Base-by-base conservation (phyloP, 148 eudicot species). In the Cornus controversa region DNA sequence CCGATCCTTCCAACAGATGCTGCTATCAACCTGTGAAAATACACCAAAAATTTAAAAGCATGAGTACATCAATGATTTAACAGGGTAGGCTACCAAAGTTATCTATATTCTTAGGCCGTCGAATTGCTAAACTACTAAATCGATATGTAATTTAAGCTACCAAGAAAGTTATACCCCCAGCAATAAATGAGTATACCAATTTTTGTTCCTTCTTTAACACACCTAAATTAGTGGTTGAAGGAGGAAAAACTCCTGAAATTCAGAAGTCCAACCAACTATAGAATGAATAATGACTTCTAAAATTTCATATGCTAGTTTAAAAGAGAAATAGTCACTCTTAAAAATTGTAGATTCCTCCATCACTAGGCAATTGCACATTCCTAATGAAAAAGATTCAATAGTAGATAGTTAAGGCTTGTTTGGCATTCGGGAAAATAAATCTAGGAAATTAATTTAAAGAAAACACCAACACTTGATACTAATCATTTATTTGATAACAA, bases 1-100 rank as follows among this genome's bases (percentile, higher is more conserved):
- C 42, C 99, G 98, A 83, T 93, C 97, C 90, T 91, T 96, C 89
- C 86, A 93, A 66, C 84, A 71, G 76, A 79, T 74, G 80, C 85
- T 89, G 62, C 85, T 80, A 86, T 93, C 99, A 40, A 88, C 97
- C 99, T 96, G 90, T 54, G 86, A 81, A 73, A 69, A 53, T 50
- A 66, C 34, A 25, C 24, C 79, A 70, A 70, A 27, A 25, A 15
- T 13, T 36, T 16, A 4, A 62, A 25, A 70, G 54, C 53, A 62
- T 72, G 16, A 71, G 50, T 47, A 75, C 40, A 60, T 72, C 31
- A n/a, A 64, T 45, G 65, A 34, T n/a, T 54, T 10, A 66, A 68
- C 65, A 37, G 62, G 45, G 26, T 28, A 47, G 40, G 50, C 62
- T 68, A 28, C 27, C 62, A 40, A 75, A 25, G 16, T 22, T 13